Evolutionary conservation across 73 alveolate genomes (phyloP).

Genomic region (Symbiodinium natans): DNA sequence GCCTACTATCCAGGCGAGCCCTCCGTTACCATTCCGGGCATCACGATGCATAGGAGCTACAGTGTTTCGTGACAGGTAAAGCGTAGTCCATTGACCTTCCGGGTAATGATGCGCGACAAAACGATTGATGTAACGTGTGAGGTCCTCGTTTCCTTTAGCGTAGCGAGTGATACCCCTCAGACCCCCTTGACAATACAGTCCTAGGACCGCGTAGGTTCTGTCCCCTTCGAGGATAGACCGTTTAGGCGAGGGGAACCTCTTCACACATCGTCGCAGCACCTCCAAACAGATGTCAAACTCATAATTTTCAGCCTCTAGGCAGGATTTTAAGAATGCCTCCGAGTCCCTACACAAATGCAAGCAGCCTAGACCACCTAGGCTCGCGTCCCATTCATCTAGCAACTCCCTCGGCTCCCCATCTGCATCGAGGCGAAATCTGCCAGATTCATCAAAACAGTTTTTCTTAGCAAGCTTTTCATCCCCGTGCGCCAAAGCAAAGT

Average conservation of each 20-base stretch:
- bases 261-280: background rate
- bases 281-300: background rate
- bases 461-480: too few relatives aligned
- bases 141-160: background rate
- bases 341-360: too few relatives aligned
- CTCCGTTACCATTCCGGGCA: background rate
- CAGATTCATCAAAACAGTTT: too few relatives aligned
- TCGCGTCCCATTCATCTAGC: background rate
- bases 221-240: background rate
- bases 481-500: too few relatives aligned
- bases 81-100: background rate
- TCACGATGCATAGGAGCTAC: background rate
- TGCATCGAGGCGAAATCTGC: too few relatives aligned
- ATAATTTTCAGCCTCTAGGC: too few relatives aligned
- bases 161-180: background rate
- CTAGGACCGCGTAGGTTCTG: background rate
- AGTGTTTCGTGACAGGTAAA: background rate
- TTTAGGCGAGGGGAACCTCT: background rate
- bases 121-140: background rate
- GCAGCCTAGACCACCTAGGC: too few relatives aligned
- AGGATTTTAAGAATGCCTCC: too few relatives aligned
- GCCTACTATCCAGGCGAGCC: background rate
- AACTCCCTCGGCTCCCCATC: too few relatives aligned
- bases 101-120: background rate
- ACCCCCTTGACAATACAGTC: background rate